Evolutionary conservation across 116 monocot genomes (phyloP), one percentile per base, ranked within the genome.

Genomic region (Phalaenopsis hybrid): DNA sequence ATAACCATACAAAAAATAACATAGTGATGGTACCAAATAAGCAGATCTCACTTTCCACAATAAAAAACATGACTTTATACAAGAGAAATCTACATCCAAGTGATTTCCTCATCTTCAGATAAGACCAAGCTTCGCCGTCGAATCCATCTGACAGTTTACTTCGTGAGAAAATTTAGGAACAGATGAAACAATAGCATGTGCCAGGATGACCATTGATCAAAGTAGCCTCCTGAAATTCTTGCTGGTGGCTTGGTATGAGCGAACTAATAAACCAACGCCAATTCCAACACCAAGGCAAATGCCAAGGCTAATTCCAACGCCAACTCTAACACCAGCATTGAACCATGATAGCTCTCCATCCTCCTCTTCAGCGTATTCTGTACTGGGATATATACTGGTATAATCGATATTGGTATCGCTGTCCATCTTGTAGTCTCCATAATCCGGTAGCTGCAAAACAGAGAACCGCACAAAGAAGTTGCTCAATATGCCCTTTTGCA

Each of bases 271-370:
- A 17, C 90, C 86, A 10, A 86, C 84, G 37, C 90, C 90, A 44
- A 90, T 43, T 75, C 90, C 90, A 67, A 90, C 45, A 15, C 90
- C 86, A 18, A 90, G 77, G 78, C 87, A 90, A 45, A 90, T 80
- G 49, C 88, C 86, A 13, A 88, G 83, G 52, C 87, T 75, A 31
- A 90, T 83, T 21, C 90, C 90, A 5, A 90, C 90, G 37, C 90
- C 90, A 5, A 87, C 90, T 49, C 87, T 83, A 33, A 90, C 83
- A 28, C 90, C 90, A 49, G 87, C 90, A 80, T 83, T 90, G 75
- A 90, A 90, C 90, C 90, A 90, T 57, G 85, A 82, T 18, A 90
- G 87, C 2, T 90, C 87, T 31, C 82, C 84, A 75, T 86, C 86
- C 41, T 86, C 90, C 12, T 43, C 85, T 45, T 83, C 87, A 0